Evolutionary conservation across 164 flowering plant species (phyloP).

Genomic region (Piper betle): DNA sequence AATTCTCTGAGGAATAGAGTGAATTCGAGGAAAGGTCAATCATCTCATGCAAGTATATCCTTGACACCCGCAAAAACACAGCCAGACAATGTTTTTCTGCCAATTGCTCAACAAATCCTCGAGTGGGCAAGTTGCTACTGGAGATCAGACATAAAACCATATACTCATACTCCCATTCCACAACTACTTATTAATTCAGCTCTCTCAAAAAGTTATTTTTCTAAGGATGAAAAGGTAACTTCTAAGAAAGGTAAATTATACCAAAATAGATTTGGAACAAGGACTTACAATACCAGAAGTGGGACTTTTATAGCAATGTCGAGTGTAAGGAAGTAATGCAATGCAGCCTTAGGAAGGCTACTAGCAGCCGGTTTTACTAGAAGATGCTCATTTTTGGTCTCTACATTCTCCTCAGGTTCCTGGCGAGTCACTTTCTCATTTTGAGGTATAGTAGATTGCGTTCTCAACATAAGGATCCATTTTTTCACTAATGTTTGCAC

Average conservation of each 20-base stretch:
- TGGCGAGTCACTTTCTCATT: conserved; percentile 24
- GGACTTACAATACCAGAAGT: conserved; percentile 62
- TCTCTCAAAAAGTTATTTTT: neutral
- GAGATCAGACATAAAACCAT: too few relatives aligned
- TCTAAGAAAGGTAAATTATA: neutral
- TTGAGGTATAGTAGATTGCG: conserved; percentile 28
- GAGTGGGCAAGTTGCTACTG: neutral
- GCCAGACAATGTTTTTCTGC: neutral
- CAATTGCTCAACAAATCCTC: neutral
- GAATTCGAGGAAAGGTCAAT: neutral
- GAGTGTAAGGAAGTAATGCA: conserved; percentile 36
- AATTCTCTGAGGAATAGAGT: too few relatives aligned
- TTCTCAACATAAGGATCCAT: conserved; percentile 59
- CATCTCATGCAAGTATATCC: neutral
- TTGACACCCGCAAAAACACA: neutral
- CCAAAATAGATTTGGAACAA: neutral
- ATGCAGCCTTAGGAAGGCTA: conserved; percentile 30
- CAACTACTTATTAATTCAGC: neutral
- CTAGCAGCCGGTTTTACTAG: conserved; percentile 13
- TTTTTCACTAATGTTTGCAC: conserved; percentile 46
- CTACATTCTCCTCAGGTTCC: conserved; percentile 17
- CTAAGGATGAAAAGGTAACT: too few relatives aligned
- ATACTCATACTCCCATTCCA: neutral
- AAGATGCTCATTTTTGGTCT: conserved; percentile 15
- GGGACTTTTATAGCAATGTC: conserved; percentile 65